phyloP scores from a whole-genome alignment of 2,329 filamentous ascomycete genomes.

The Thelonectria blattea region DNA sequence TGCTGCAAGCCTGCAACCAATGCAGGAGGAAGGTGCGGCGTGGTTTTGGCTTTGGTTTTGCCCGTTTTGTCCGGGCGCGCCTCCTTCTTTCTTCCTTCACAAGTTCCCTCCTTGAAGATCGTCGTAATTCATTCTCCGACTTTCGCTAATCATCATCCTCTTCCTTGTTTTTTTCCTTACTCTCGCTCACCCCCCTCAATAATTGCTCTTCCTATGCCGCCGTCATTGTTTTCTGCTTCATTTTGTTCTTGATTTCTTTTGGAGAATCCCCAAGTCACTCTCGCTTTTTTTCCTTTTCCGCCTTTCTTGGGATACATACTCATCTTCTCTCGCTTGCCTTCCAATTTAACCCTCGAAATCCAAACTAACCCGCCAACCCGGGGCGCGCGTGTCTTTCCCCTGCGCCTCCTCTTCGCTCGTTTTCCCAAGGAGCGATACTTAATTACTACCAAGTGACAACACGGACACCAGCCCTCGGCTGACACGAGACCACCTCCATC shows the following conservation, averaged over 20 bases:
- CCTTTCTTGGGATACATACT: not conserved
- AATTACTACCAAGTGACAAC: not conserved
- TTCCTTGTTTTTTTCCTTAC: slow-evolving; percentile 13
- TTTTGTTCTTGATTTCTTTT: slow-evolving; percentile 1
- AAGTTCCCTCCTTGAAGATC: slow-evolving; percentile 30
- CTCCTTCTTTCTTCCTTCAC: slow-evolving; percentile 16
- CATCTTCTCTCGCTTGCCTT: slow-evolving; percentile 1
- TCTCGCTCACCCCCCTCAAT: slow-evolving; percentile 1
- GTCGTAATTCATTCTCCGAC: slow-evolving; percentile 31
- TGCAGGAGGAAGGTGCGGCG: not conserved
- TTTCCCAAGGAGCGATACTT: slow-evolving; percentile 17
- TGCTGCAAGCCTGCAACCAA: not conserved
- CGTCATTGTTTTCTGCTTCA: slow-evolving; percentile 8
- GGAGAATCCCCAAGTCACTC: slow-evolving; percentile 9
- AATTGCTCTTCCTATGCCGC: not conserved
- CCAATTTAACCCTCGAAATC: slow-evolving; percentile 14
- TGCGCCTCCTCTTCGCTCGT: slow-evolving; percentile 25
- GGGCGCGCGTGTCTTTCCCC: slow-evolving; percentile 4
- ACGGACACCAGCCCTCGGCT: not conserved
- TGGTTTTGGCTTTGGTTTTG: slow-evolving; percentile 5
- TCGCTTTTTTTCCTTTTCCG: slow-evolving; percentile 9
- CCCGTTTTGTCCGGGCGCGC: slow-evolving; percentile 1
- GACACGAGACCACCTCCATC: slow-evolving; percentile 25
- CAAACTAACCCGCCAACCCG: not conserved
- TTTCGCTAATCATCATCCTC: not conserved